phyloP scores from a whole-genome alignment of 148 eudicot species.

The Chenopodium album region DNA sequence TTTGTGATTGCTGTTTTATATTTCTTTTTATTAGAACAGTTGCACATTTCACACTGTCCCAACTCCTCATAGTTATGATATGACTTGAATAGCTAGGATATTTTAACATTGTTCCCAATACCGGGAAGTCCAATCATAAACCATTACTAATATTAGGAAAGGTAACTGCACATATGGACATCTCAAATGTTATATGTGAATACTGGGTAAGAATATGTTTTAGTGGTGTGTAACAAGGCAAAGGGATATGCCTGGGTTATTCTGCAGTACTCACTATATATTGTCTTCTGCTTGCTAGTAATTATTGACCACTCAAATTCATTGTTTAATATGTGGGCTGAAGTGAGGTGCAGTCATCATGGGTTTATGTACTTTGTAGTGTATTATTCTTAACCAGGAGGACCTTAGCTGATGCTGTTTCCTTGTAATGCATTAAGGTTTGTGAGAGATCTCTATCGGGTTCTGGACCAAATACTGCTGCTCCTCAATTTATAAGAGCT shows the following conservation, averaged over 20 bases:
- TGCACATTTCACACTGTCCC: background rate
- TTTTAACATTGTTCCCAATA: background rate
- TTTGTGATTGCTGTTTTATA: background rate
- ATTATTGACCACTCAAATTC: background rate
- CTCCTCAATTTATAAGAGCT: constrained; percentile 81
- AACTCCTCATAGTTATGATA: too few relatives aligned
- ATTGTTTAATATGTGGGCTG: background rate
- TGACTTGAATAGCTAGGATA: too few relatives aligned
- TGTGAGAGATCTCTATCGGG: constrained; percentile 97
- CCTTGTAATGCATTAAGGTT: constrained; percentile 44
- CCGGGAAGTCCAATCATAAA: background rate
- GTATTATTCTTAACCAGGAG: background rate
- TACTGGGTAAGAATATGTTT: background rate
- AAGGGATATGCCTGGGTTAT: background rate
- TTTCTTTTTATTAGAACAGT: background rate
- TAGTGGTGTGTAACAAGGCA: background rate
- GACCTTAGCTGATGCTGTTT: constrained; percentile 3
- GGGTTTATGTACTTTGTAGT: background rate
- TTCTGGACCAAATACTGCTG: constrained; percentile 73
- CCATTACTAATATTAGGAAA: background rate
- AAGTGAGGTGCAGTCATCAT: background rate
- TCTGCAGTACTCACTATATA: background rate
- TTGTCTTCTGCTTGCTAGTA: background rate
- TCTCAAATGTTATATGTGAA: background rate
- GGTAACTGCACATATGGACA: background rate